phyloP scores from a whole-genome alignment of 2,329 filamentous ascomycete genomes.

The Sclerotinia spermophila region DNA sequence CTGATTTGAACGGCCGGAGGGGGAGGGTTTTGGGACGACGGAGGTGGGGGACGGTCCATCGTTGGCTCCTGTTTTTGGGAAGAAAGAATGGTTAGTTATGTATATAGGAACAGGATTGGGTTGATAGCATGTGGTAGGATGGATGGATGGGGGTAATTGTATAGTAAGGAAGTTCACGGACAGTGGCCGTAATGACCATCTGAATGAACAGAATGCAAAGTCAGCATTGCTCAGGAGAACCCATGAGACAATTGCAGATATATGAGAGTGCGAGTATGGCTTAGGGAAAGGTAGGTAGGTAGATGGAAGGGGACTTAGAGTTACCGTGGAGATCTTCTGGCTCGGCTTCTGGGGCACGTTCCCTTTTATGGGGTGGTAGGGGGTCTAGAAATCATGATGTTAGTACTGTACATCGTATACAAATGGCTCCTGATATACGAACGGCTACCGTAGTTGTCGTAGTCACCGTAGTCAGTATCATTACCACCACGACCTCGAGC shows the following conservation, averaged over 20 bases:
- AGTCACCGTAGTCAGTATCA: constrained; percentile 15
- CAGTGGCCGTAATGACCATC: constrained; percentile 12
- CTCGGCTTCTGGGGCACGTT: constrained; percentile 13
- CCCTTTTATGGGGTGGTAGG: too few species aligned
- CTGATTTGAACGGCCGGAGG: neutral
- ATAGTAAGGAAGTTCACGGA: neutral
- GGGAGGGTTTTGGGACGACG: neutral
- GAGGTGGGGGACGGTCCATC: neutral
- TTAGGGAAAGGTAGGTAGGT: neutral
- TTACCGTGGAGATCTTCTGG: constrained; percentile 11
- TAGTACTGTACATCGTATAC: neutral
- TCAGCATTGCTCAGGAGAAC: constrained; percentile 4
- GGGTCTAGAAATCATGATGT: constrained; percentile 1
- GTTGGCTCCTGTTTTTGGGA: neutral
- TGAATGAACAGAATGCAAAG: neutral
- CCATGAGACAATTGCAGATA: neutral
- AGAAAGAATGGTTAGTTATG: neutral
- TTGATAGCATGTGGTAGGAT: neutral
- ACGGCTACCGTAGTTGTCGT: constrained; percentile 10
- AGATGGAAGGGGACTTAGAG: neutral
- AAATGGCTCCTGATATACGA: neutral
- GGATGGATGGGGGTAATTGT: neutral
- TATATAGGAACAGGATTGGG: too few species aligned
- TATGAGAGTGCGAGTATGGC: neutral
- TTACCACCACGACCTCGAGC: too few species aligned